Evolutionary conservation across 257 asterid species (phyloP).

Genomic region (Plantago elongata): DNA sequence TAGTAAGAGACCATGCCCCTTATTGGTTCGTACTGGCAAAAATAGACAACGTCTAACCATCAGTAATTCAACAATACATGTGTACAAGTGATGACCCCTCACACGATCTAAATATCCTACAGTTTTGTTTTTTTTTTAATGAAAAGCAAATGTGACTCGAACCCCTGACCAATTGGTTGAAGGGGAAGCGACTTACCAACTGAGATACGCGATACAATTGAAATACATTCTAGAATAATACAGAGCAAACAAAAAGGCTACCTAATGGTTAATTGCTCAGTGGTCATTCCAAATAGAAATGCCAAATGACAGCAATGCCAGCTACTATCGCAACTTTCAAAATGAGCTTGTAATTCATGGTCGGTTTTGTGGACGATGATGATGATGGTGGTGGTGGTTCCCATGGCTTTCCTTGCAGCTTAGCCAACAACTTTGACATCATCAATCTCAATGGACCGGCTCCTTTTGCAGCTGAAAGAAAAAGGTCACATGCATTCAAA

Average conservation of each 20-base stretch:
- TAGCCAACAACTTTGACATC: slow-evolving; percentile 54
- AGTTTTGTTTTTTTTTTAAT: too few relatives aligned
- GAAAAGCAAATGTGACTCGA: too few relatives aligned
- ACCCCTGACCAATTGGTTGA: too few relatives aligned
- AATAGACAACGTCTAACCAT: neutral
- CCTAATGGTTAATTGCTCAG: slow-evolving; percentile 15
- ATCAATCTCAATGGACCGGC: slow-evolving; percentile 40
- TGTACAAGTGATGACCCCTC: neutral
- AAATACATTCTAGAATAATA: slow-evolving; percentile 1
- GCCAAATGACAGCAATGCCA: slow-evolving; percentile 72
- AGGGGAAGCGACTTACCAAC: too few relatives aligned
- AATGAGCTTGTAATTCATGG: slow-evolving; percentile 47
- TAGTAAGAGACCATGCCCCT: too few relatives aligned
- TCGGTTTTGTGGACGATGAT: slow-evolving; percentile 30
- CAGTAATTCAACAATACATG: neutral
- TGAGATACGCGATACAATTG: too few relatives aligned
- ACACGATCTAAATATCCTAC: neutral
- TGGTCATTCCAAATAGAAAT: slow-evolving; percentile 49
- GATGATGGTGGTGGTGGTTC: slow-evolving; percentile 36
- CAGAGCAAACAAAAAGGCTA: slow-evolving; percentile 5
- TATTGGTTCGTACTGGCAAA: neutral
- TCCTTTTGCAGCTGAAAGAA: slow-evolving; percentile 43
- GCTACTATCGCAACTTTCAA: slow-evolving; percentile 57
- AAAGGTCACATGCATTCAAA: neutral
- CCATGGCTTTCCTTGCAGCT: slow-evolving; percentile 50